Conservation (phyloP, 345 rosid species). For the Salix caprea region DNA sequence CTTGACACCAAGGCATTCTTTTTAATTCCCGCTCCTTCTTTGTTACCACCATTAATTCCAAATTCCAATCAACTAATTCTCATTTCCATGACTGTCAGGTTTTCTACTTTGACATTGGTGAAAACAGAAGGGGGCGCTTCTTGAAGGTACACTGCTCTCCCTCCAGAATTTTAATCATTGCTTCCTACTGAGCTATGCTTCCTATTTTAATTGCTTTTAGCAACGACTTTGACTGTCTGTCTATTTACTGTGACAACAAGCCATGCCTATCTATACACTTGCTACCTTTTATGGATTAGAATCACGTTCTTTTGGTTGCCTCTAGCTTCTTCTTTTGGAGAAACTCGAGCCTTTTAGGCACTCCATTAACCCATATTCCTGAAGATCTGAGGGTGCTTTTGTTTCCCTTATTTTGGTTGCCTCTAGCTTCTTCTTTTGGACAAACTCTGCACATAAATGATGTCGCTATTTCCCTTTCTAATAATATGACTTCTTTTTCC, state of each 20-base stretch:
- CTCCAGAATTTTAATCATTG: neutral
- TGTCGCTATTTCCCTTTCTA: neutral
- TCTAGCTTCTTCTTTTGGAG: no score
- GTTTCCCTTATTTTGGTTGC: neutral
- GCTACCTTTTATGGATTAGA: neutral
- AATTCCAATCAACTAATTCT: neutral
- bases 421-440: neutral
- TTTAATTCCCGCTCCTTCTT: neutral
- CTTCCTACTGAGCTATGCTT: neutral
- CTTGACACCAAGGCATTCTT: conserved; percentile 77
- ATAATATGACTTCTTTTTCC: neutral
- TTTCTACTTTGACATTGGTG: conserved; percentile 95
- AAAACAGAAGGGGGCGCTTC: conserved; percentile 91
- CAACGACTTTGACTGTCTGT: neutral
- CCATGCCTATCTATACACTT: no score
- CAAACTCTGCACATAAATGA: neutral
- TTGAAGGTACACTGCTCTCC: conserved; percentile 51
- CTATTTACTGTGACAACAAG: neutral
- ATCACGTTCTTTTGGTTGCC: no score
- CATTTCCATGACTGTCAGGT: conserved; percentile 37
- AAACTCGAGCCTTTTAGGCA: neutral
- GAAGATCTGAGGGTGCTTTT: neutral
- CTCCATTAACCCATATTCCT: neutral
- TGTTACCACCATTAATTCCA: neutral
- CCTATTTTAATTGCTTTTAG: neutral